Evolutionary conservation across 2,329 filamentous ascomycete species (phyloP), one percentile per base, ranked within the genome.

Genomic region (Tolypocladium guangdongense): DNA sequence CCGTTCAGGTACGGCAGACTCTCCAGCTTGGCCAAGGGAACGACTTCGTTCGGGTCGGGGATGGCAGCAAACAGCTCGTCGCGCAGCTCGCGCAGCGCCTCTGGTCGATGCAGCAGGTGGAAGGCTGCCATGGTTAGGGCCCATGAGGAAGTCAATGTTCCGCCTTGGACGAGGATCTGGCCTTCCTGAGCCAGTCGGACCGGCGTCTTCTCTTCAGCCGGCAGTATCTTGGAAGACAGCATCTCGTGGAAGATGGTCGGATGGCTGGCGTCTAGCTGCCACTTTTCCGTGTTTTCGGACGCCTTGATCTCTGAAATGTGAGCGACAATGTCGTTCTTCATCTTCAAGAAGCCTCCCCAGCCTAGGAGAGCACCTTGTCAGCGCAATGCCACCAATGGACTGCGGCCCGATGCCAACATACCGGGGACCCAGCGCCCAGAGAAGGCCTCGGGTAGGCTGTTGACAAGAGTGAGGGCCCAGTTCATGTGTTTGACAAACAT

Each of bases 1-100:
- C 74, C 76, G 32, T 70, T 63, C 30, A 80, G 68, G 56, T 78
- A 79, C 0, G 70, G 69, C 32, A 74, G 60, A 41, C 57, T 64
- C 52, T 71, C 67, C 2, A 71, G 59, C 45, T 59, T 56, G 3
- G 65, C 60, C 14, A 68, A 55, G 7, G 66, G 57, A 6, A 62
- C 54, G 2, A 59, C 52, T 48, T 65, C 61, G 45, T 63, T 55
- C 12, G 62, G 58, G 41, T 69, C 58, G 1, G 69, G 64, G 11
- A 70, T 66, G 6, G 64, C 65, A 4, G 58, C 62, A 47, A 67
- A 67, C 10, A 71, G 63, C 55, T 70, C 68, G 53, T 68, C 65
- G n/a, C 67, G 65, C 16, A 71, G 62, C 51, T 60, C 62, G 30
- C 59, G 60, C 20, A 70, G 60, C 11, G 62, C 64, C 32, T 57